Evolutionary conservation across 1,284 basidiomycete species (phyloP), one percentile per base, ranked within the genome.

Genomic region (Puccinia polysora): DNA sequence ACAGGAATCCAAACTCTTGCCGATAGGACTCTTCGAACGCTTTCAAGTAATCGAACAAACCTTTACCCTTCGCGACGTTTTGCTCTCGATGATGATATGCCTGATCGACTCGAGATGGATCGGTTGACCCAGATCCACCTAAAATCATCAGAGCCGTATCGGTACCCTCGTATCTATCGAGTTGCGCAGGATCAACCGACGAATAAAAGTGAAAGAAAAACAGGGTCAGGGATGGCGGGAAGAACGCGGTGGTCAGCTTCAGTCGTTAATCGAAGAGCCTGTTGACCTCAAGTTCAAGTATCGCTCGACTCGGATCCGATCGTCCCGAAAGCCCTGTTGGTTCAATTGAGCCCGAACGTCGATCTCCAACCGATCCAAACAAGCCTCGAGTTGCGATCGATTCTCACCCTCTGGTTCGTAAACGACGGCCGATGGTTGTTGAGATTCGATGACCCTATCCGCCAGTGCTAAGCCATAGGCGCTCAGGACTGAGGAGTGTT

Each of bases 391-490:
- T 12, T n/a, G 32, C 15, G 34, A 23, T 30, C 75, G 64, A 2
- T 50, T 45, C 7, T 73, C 67, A 0, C 73, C 65, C 0, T 50
- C 45, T 0, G 72, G 72, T 4, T 62, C 67, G 77, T 78, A 80
- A 3, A 74, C 75, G 52, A 77, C 75, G 18, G 76, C 76, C 47
- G 75, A 76, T 12, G 79, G 79, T 50, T 75, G 75, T 52, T 79
- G 78, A 47, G 75, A 73, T 65, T 80, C 79, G 73, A 73, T 18
- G 8, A 73, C 70, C 6, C 90, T 85, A 79, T 96, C 91, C 1
- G 91, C 90, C 1, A 95, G 83, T 6, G 90, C 89, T 36, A 94
- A 84, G 1, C 93, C 93, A 77, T 93, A 96, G 0, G 92, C 92
- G 0, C 89, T 91, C 1, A 96, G 83, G 73, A 93, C 90, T 4